A percentile compares a stretch with the other conserved stretches of the same genome.
Conservation (phyloP, 495 filamentous ascomycete species). For the Rhypophila decipiens region DNA sequence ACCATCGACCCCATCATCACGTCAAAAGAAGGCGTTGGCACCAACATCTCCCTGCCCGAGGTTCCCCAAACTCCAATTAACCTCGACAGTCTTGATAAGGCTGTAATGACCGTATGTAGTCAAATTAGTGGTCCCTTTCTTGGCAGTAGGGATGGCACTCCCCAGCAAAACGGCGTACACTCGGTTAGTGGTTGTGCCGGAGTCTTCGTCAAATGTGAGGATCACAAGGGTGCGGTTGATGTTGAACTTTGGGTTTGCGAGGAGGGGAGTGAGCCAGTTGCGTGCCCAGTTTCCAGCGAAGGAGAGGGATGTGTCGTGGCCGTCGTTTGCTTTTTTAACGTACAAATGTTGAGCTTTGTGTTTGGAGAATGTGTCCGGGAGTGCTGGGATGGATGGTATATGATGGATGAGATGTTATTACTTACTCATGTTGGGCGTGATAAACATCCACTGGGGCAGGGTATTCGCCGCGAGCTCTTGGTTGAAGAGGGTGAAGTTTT, state of each 20-base stretch:
- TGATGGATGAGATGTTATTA: background rate
- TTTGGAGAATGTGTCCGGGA: background rate
- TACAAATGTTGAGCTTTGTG: background rate
- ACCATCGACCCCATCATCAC: too few species aligned
- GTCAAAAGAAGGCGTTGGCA: slow-evolving; percentile 18
- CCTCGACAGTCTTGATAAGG: slow-evolving; percentile 56
- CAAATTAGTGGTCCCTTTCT: slow-evolving; percentile 55
- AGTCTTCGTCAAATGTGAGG: slow-evolving; percentile 66
- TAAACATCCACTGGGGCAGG: slow-evolving; percentile 68
- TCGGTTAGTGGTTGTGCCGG: slow-evolving; percentile 47
- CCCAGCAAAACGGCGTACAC: slow-evolving; percentile 60
- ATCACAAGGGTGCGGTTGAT: slow-evolving; percentile 61
- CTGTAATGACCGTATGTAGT: slow-evolving; percentile 69
- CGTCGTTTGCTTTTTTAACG: slow-evolving; percentile 34
- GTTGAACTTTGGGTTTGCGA: slow-evolving; percentile 55
- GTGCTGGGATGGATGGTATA: background rate
- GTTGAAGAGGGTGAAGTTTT: slow-evolving; percentile 59
- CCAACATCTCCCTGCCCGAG: slow-evolving; percentile 25
- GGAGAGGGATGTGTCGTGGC: slow-evolving; percentile 62
- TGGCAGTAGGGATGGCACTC: slow-evolving; percentile 53
- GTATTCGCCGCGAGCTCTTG: slow-evolving; percentile 49
- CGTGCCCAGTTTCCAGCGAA: slow-evolving; percentile 54
- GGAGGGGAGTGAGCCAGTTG: slow-evolving; percentile 55
- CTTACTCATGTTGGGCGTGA: slow-evolving; percentile 64
- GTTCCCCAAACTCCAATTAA: slow-evolving; percentile 50